Evolutionary conservation across 257 asterid genomes (phyloP), one percentile per base, ranked within the genome.

Genomic region (Plantago ovata): DNA sequence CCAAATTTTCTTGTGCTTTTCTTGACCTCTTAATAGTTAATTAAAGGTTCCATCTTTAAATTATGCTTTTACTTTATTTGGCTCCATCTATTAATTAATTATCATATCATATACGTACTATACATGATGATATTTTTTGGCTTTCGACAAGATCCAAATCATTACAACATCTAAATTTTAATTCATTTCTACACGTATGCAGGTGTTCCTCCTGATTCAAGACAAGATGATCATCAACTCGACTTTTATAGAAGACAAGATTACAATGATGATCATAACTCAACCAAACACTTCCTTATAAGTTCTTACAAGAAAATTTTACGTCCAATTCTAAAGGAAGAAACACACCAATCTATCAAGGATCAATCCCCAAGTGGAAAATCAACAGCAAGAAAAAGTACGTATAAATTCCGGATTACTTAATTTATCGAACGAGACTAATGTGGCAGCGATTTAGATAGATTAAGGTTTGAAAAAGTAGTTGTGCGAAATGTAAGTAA

Each of bases 191-290:
- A 42, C 15, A 23, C n/a, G n/a, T n/a, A 21, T 68, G 72, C 84
- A 89, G 97, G 95, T 52, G 75, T 86, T 53, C 75, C 79, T 51
- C 85, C 81, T 38, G 98, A 87, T 59, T 65, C 91, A 68, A 75
- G 85, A 48, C 85, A 77, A 10, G 91, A 82, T 68, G 96, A 86
- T 39, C 72, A 72, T 48, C n/a, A n/a, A n/a, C 48, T 33, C 10
- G 90, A 84, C 47, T 60, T 76, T 68, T 68, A 70, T 21, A 82
- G 74, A 22, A 79, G 72, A 59, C 74, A 76, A 54, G 84, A 80
- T 13, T 53, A 75, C 52, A 65, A 52, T 33, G 94, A 84, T 38
- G 81, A 75, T 23, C 72, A 75, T 62, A 79, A 67, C 48, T 67
- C 91, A 68, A 74, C 69, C 41, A 82, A 83, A 64, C 87, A 90